Base-by-base conservation (phyloP, 2,329 filamentous ascomycete genomes). In the Triangularia verruculosa region DNA sequence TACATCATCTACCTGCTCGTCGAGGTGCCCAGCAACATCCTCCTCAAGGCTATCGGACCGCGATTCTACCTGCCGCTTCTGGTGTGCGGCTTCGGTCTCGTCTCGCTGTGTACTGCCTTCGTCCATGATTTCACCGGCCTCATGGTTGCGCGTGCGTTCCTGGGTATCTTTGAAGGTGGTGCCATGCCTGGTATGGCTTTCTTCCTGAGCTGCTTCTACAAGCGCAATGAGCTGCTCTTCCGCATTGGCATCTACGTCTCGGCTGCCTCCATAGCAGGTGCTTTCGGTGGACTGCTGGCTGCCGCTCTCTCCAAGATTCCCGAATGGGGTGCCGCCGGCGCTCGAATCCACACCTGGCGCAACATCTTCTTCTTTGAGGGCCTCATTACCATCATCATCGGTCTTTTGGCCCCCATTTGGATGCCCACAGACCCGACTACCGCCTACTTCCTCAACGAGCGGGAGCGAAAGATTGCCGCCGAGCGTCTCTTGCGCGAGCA, bases 341-440 rank as follows among this genome's bases (percentile, higher is more conserved):
- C 76, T 64, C 75, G 70, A 27, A 77, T 86, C 59, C 75, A 81
- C 66, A 81, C 78, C 0, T 85, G 83, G 83, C 78, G 82, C 64
- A 84, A 84, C 72, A 88, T 88, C 68, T 87, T 87, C 76, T 86
- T 87, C 74, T 86, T 88, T 64, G 85, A 87, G 70, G 85, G 85
- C 0, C 71, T 86, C 51, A 69, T 86, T 65, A 87, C 84, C 9
- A 72, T 81, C 22, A 63, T 83, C 51, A 69, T 82, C 12, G 83
- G 82, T 0, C 43, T 79, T 1, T 63, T 75, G 1, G 81, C 83
- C 0, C 83, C 83, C 0, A 76, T 83, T 59, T 74, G 83, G 65
- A 80, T 87, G 76, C 83, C 84, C 0, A 78, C 78, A 7, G 78
- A 72, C 11, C 84, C 84, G 0, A 71, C 73, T 7, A 76, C 78